phyloP scores from a whole-genome alignment of 208 protist species.

The Endotrypanum monterogeii region DNA sequence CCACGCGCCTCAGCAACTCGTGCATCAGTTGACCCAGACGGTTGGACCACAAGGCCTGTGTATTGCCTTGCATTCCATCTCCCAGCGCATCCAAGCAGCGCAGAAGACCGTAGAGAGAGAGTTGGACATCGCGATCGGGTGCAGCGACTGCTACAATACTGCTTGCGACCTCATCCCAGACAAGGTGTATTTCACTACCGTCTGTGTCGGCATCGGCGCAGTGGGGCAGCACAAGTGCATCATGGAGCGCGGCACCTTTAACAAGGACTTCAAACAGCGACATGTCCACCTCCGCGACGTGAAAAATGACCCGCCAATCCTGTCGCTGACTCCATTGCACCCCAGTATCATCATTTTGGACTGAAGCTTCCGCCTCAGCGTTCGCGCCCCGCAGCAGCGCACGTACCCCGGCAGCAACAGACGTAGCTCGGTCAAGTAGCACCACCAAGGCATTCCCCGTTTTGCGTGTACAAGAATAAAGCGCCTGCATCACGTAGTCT shows the following conservation, averaged over 20 bases:
- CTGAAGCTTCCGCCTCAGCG: neutral
- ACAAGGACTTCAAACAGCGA: slow-evolving; percentile 15
- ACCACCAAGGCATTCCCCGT: slow-evolving; percentile 22
- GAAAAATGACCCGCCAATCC: slow-evolving; percentile 23
- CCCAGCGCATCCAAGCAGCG: slow-evolving; percentile 21
- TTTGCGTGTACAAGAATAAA: slow-evolving; percentile 9
- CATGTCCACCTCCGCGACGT: slow-evolving; percentile 13
- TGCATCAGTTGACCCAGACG: slow-evolving; percentile 6
- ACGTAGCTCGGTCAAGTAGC: slow-evolving; percentile 21
- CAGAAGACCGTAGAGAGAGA: slow-evolving; percentile 22
- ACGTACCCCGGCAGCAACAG: slow-evolving; percentile 9
- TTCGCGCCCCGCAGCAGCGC: slow-evolving; percentile 1
- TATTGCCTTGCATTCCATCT: slow-evolving; percentile 2
- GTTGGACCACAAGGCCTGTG: slow-evolving; percentile 9
- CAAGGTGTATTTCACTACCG: neutral
- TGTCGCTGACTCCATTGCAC: slow-evolving; percentile 2
- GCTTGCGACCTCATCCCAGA: slow-evolving; percentile 20
- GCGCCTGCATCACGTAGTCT: slow-evolving; percentile 50
- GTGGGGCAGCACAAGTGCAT: slow-evolving; percentile 3
- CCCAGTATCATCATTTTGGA: neutral
- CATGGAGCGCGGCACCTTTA: neutral
- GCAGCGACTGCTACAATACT: neutral
- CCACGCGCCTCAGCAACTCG: slow-evolving; percentile 8
- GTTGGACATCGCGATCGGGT: neutral
- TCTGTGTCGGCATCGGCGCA: neutral